Conservation (phyloP, 129 eudicot genomes). For the Tagetes erecta region DNA sequence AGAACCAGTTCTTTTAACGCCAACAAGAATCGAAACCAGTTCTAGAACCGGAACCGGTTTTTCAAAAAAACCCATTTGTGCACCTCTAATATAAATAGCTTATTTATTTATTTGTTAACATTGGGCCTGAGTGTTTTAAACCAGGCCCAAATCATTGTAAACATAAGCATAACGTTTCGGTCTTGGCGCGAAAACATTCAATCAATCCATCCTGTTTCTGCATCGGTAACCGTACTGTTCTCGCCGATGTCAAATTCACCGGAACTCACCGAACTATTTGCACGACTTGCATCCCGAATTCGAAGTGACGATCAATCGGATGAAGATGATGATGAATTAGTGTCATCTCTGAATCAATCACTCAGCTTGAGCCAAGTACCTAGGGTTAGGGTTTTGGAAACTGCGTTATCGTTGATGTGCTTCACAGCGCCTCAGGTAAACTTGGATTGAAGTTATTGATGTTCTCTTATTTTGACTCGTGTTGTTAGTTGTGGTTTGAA, state of each 20-base stretch:
- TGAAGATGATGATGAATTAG: constrained; percentile 35
- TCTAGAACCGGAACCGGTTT: too few species aligned
- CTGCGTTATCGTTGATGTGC: constrained; percentile 76
- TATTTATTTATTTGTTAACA: neutral
- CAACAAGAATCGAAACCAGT: too few species aligned
- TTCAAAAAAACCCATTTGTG: too few species aligned
- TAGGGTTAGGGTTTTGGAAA: constrained; percentile 68
- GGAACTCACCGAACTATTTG: constrained; percentile 54
- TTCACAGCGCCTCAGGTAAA: constrained; percentile 66
- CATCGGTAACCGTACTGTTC: neutral
- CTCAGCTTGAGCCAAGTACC: constrained; percentile 55
- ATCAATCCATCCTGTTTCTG: neutral
- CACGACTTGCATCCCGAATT: constrained; percentile 48
- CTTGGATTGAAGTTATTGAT: neutral
- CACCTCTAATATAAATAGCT: too few species aligned
- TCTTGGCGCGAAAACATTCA: constrained; percentile 35
- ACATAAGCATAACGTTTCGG: neutral
- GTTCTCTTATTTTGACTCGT: neutral
- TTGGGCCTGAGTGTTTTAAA: neutral
- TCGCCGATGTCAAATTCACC: constrained; percentile 47
- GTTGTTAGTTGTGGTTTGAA: neutral
- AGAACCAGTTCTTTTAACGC: too few species aligned
- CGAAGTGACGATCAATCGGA: constrained; percentile 29
- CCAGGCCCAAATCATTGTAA: neutral
- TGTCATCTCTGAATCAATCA: constrained; percentile 46